Conservation (phyloP, 2,329 filamentous ascomycete genomes). For the Colletotrichum siamense region DNA sequence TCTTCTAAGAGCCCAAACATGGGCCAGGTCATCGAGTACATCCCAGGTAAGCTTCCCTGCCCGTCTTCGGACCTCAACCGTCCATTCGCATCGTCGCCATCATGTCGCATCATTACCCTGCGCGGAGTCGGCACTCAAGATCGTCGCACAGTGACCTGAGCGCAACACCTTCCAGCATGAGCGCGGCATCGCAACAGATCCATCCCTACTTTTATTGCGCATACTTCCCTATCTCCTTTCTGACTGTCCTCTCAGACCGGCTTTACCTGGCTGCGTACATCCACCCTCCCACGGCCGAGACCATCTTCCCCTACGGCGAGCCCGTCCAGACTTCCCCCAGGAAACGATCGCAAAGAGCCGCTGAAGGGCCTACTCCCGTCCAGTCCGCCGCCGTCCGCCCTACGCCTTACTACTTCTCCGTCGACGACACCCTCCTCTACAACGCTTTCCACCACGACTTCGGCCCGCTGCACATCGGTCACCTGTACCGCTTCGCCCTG, state of each 20-base stretch:
- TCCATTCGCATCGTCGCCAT: background rate
- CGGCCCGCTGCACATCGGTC: slow-evolving; percentile 94
- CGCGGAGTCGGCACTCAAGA: background rate
- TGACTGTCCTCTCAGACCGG: slow-evolving; percentile 70
- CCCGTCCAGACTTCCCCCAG: slow-evolving; percentile 45
- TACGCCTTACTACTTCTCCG: slow-evolving; percentile 90
- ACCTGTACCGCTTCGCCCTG: slow-evolving; percentile 95
- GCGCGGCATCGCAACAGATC: background rate
- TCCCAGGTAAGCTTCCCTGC: slow-evolving; percentile 72
- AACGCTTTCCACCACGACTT: slow-evolving; percentile 99
- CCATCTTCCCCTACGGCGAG: slow-evolving; percentile 82
- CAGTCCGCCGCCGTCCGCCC: slow-evolving; percentile 40
- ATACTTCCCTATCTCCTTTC: slow-evolving; percentile 32
- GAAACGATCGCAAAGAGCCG: slow-evolving; percentile 60
- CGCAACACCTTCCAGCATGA: background rate
- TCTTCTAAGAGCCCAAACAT: slow-evolving; percentile 63
- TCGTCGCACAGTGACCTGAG: background rate
- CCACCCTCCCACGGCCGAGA: slow-evolving; percentile 79
- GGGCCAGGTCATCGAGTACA: slow-evolving; percentile 95
- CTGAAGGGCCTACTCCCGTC: slow-evolving; percentile 51
- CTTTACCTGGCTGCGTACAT: slow-evolving; percentile 94
- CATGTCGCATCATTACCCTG: slow-evolving; percentile 38
- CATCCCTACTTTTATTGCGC: slow-evolving; percentile 24
- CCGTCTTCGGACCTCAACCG: background rate
- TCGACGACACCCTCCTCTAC: slow-evolving; percentile 91